These are phyloP conservation scores for Eutrema salsugineum DNA, from an alignment of 441 rosid species.

Conservation along the genomic window DNA sequence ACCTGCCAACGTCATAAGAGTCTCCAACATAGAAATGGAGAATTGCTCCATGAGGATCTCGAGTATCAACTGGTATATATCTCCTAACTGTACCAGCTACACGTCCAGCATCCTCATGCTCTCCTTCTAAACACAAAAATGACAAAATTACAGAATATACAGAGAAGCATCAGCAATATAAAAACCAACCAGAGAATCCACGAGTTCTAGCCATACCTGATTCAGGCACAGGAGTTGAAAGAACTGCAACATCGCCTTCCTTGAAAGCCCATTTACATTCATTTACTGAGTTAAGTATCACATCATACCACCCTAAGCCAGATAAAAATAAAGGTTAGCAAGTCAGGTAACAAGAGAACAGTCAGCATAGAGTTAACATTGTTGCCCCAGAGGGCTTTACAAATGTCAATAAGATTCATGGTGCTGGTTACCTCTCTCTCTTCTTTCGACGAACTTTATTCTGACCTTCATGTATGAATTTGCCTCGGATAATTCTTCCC, in stretches of 20 bases:
- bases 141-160: neutral
- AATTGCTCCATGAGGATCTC: slow-evolving; percentile 95
- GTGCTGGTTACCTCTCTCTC: slow-evolving; percentile 50
- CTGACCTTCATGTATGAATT: slow-evolving; percentile 70
- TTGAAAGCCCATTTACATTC: slow-evolving; percentile 94
- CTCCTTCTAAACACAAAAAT: slow-evolving; percentile 41
- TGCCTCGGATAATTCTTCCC: slow-evolving; percentile 90
- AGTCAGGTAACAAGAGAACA: slow-evolving; percentile 21
- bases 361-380: neutral
- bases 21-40: slow-evolving; percentile 97
- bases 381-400: neutral
- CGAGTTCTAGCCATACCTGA: slow-evolving; percentile 45
- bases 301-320: slow-evolving; percentile 93
- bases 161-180: neutral
- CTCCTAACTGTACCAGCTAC: slow-evolving; percentile 97
- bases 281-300: slow-evolving; percentile 58
- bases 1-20: slow-evolving; percentile 66
- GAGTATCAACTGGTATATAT: slow-evolving; percentile 85
- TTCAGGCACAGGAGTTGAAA: slow-evolving; percentile 82
- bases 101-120: slow-evolving; percentile 65
- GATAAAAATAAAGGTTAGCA: slow-evolving; percentile 20
- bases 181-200: neutral
- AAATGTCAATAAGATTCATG: neutral
- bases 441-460: slow-evolving; percentile 71
- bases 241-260: slow-evolving; percentile 98